Evolutionary conservation across 2,329 filamentous ascomycete species (phyloP), one percentile per base, ranked within the genome.

Genomic region (Fusarium sterilihyphosum): DNA sequence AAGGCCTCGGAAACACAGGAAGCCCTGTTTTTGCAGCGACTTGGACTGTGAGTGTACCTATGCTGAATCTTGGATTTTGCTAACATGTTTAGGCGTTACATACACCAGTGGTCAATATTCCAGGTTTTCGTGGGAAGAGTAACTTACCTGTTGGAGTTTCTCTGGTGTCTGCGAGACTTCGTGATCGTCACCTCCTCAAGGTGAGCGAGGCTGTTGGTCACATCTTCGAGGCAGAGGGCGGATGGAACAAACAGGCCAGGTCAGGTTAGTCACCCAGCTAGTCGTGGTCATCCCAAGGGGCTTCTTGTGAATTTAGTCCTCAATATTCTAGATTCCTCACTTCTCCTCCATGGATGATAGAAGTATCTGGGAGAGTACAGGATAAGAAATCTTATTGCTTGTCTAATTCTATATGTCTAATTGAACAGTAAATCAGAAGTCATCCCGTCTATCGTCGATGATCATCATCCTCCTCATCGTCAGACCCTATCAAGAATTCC

Each of bases 51-150:
- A 80, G 85, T 73, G 82, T 16, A 2, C 7, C 16, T 16, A 79
- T 84, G 6, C 88, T 87, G 5, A 5, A 17, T 3, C 2, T 7
- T 12, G 18, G 24, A 8, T 3, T 8, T 10, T 16, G 2, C 43
- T 62, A 3, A 57, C 6, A 2, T 4, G 3, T 5, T 3, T 14
- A 85, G 82, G 83, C 82, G 8, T 80, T 92, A 16, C 91, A 92
- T 68, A 87, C 85, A 2, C 91, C 91, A 0, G 88, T 89, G 0
- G 80, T 92, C 20, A 92, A 92, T 65, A 78, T 93, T 0, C 90
- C 90, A 0, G 91, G 90, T 0, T 92, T 93, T 68, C 78, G 82
- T n/a, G 90, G 91, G 7, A 60, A 62, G 2, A 77, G 74, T 12
- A 77, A 77, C 17, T 80, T 93, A 83, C 91, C 91, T 0, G 84